Percentiles rank a stretch among this genome's conserved stretches.
Evolutionary conservation across 1,139 yeast genomes (phyloP).

Genomic region (Hansenula sp.): DNA sequence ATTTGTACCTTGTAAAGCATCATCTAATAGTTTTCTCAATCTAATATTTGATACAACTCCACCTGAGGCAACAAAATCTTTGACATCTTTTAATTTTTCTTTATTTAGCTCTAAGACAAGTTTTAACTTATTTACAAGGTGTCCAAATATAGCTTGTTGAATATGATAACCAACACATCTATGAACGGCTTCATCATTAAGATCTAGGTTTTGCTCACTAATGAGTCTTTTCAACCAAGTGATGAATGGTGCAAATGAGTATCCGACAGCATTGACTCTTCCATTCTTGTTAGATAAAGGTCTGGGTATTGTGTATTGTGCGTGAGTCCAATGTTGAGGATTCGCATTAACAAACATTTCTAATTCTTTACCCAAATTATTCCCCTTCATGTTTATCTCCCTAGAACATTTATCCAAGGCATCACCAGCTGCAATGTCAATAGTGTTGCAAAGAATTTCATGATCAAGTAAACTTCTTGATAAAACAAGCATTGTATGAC

Average conservation of each 20-base stretch:
- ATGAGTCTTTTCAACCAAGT: conserved; percentile 43
- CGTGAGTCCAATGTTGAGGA: conserved; percentile 21
- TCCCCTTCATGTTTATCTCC: conserved; percentile 72
- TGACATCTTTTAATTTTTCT: conserved; percentile 38
- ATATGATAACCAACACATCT: conserved; percentile 53
- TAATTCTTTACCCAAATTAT: conserved; percentile 81
- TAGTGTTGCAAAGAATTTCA: conserved; percentile 66
- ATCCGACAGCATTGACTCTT: conserved; percentile 41
- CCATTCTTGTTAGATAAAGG: conserved; percentile 50
- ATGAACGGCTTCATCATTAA: conserved; percentile 16
- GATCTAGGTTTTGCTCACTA: conserved; percentile 12
- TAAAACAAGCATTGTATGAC: conserved; percentile 85
- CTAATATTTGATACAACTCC: conserved; percentile 83
- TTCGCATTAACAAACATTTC: conserved; percentile 49
- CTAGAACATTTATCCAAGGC: conserved; percentile 91
- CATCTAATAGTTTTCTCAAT: conserved; percentile 47
- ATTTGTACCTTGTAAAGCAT: conserved; percentile 27
- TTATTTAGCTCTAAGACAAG: conserved; percentile 42
- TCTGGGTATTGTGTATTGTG: conserved; percentile 34
- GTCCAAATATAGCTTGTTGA: conserved; percentile 67
- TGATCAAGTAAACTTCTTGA: conserved; percentile 61
- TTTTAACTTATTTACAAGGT: conserved; percentile 60
- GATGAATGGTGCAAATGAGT: conserved; percentile 80
- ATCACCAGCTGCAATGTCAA: conserved; percentile 92
- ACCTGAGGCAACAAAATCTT: conserved; percentile 78